Base-by-base conservation (phyloP, 2,329 filamentous ascomycete genomes). In the Fusarium stilboides region DNA sequence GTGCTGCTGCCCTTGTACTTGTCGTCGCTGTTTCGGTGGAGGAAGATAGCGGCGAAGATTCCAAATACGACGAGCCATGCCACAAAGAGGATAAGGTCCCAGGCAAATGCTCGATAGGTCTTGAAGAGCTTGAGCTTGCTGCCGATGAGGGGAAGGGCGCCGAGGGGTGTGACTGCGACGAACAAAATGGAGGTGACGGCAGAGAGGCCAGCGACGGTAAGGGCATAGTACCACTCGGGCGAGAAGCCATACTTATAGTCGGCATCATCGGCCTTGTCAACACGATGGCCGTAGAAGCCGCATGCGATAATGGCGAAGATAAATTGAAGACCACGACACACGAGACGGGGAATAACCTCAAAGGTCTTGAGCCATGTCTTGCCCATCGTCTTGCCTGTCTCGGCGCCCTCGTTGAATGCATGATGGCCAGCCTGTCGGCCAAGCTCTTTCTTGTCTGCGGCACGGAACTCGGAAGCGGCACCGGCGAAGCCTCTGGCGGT, bases 41-140 rank as follows among this genome's bases (percentile, higher is more conserved):
- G 87, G 79, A 91, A 94, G 80, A 93, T 88, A 63, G 84, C 87
- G 15, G 89, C 92, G 70, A 94, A 94, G 62, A 92, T 86, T 28
- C 91, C 92, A 75, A 94, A 93, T 4, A 91, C 83, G 15, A 88
- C 85, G 64, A 92, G 81, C 88, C 91, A 94, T 4, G 79, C 70
- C 31, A 85, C 42, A 69, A 81, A 84, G 6, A 86, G 78, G 12
- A 76, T 63, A 20, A 81, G 62, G 49, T 86, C 84, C 80, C 81
- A 84, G 15, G 77, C 75, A 45, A 84, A 86, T 7, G 82, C 77
- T 5, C 81, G 81, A 43, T 84, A 81, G 6, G 79, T 81, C 76
- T 80, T 80, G 70, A 77, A 66, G 8, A 80, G 51, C 62, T 77
- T 79, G 40, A 79, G 64, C 19, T 65, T 73, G 70, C 75, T 74